Conservation (phyloP, 805 yeast genomes). For the Teunomyces kruisii region DNA sequence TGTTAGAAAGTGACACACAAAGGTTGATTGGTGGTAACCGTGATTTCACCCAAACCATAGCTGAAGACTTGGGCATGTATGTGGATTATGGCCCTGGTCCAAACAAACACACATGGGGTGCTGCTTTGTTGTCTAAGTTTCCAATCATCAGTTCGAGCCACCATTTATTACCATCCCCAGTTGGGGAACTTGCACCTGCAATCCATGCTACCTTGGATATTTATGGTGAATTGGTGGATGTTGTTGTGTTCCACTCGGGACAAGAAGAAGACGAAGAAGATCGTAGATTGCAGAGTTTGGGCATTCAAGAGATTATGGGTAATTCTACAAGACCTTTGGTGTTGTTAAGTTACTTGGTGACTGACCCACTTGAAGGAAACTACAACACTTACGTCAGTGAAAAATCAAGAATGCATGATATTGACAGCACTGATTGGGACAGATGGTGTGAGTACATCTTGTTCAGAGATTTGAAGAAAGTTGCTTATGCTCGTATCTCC, state of each 20-base stretch:
- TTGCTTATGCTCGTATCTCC: constrained; percentile 91
- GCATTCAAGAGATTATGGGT: constrained; percentile 78
- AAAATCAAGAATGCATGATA: constrained; percentile 83
- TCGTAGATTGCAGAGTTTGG: constrained; percentile 80
- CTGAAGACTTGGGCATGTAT: constrained; percentile 92
- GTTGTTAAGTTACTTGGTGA: constrained; percentile 85
- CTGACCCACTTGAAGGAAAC: constrained; percentile 84
- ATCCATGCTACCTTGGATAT: constrained; percentile 93
- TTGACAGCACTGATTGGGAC: constrained; percentile 91
- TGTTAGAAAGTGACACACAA: constrained; percentile 91
- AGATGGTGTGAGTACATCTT: constrained; percentile 98
- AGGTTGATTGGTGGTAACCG: constrained; percentile 93
- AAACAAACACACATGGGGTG: constrained; percentile 97
- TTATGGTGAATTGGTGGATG: constrained; percentile 83
- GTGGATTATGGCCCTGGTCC: constrained; percentile 98
- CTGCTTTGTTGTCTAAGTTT: constrained; percentile 87
- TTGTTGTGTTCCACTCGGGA: constrained; percentile 96
- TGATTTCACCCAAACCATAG: constrained; percentile 86
- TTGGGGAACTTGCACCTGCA: constrained; percentile 97
- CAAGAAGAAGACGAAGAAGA: constrained; percentile 98
- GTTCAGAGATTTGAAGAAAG: constrained; percentile 80
- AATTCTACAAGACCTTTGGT: constrained; percentile 79
- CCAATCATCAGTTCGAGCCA: constrained; percentile 91
- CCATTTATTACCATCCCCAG: constrained; percentile 92
- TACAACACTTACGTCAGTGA: constrained; percentile 89